Evolutionary conservation across 1,139 yeast genomes (phyloP), one percentile per base, ranked within the genome.

Genomic region (Suhomyces terraborum): DNA sequence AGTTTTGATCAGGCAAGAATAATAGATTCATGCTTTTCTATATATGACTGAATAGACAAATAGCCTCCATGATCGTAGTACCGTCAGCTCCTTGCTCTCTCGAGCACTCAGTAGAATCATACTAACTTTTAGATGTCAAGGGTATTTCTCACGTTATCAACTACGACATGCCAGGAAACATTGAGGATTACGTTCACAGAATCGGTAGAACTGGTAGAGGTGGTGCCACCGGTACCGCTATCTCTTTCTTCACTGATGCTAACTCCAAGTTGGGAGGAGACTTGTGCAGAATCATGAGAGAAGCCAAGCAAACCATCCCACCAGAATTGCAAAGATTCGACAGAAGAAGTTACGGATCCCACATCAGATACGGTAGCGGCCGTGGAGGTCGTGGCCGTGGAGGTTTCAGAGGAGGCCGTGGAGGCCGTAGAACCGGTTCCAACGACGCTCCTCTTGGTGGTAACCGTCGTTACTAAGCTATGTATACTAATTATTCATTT

Each of bases 181-280:
- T 89, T 63, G 98, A 93, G 74, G 98, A 93, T 73, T 93, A 93
- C 67, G 97, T 93, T 47, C 95, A 86, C 67, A 80, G 95, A 68
- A 86, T 86, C 59, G 97, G 97, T 65, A 88, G 98, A 83, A 91
- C 98, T 50, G 98, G 98, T 66, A 88, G 98, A 81, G 98, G 97
- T 53, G 98, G 98, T 67, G 82, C 88, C 51, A 76, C 78, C 49
- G 98, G 98, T 77, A 89, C 95, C 50, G 97, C 98, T 46, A 82
- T 91, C 53, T 89, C 98, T 8, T 81, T 93, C 68, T 93, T 93
- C 79, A 89, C 98, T 44, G 87, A 83, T 52, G 91, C 77, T 52
- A 88, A 88, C 75, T 74, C 86, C 58, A 82, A 85, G 69, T 80
- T 89, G 69, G 98, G 98, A 55, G 87, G 88, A 56, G 95, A 89